A percentile compares a stretch with the other conserved stretches of the same genome.
Evolutionary conservation across 83 land plant genomes (phyloP).

Genomic region (Picea engelmannii): DNA sequence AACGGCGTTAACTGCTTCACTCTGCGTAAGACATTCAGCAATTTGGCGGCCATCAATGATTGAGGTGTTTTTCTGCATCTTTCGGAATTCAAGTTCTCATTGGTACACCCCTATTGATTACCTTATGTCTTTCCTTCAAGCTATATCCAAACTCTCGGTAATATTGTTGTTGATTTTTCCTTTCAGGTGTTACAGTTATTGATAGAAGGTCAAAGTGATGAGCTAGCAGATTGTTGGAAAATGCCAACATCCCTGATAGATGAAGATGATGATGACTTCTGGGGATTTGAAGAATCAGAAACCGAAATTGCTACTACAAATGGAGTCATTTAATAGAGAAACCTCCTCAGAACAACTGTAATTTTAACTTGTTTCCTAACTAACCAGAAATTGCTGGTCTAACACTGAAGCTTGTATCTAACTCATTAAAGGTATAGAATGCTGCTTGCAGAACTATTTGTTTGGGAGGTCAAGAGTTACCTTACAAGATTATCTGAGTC

Average conservation of each 20-base stretch:
- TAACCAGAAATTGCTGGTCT: not conserved
- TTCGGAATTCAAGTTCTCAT: slow-evolving; percentile 1
- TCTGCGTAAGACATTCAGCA: slow-evolving; percentile 74
- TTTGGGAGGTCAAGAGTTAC: not conserved
- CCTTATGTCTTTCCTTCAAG: not conserved
- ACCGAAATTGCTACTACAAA: not conserved
- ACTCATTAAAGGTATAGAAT: not conserved
- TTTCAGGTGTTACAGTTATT: slow-evolving; percentile 12
- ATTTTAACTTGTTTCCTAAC: slow-evolving; percentile 1
- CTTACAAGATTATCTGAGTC: not conserved
- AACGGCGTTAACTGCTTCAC: slow-evolving; percentile 32
- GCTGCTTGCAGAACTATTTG: not conserved
- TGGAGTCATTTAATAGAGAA: not conserved
- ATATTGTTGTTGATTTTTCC: not conserved
- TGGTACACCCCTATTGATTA: not conserved
- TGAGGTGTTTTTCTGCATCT: slow-evolving; percentile 47
- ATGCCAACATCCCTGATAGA: slow-evolving; percentile 20
- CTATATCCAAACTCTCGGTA: not conserved
- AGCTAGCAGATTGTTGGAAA: slow-evolving; percentile 13
- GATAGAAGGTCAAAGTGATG: slow-evolving; percentile 17
- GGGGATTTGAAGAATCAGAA: slow-evolving; percentile 25
- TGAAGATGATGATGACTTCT: slow-evolving; percentile 27
- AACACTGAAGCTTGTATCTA: slow-evolving; percentile 5
- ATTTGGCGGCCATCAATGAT: slow-evolving; percentile 80
- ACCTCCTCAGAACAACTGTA: not conserved